A percentile compares a stretch with the other conserved stretches of the same genome.
phyloP scores from a whole-genome alignment of 768 basidiomycete species.

The Tricholoma saponaceum region DNA sequence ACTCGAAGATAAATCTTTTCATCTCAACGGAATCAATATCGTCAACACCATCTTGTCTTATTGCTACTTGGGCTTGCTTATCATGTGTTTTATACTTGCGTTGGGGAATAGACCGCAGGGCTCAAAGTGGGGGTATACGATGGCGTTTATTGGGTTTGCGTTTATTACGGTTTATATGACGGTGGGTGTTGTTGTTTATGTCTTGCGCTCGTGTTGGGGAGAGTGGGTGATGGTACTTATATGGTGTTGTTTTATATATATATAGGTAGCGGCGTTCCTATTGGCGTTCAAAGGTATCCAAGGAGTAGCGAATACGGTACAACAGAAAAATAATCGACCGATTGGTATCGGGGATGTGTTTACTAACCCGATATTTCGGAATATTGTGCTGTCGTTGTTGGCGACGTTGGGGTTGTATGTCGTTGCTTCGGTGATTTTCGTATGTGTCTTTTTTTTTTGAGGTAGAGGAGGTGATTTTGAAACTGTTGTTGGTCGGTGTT shows the following conservation, averaged over 20 bases:
- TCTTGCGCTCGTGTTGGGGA: too few relatives aligned
- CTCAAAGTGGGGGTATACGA: conserved; percentile 80
- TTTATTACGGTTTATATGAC: conserved; percentile 97
- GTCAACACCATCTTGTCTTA: conserved; percentile 81
- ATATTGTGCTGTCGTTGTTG: conserved; percentile 79
- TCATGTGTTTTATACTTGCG: conserved; percentile 84
- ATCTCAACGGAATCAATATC: conserved; percentile 59
- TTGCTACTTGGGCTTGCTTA: conserved; percentile 81
- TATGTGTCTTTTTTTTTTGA: conserved; percentile 35
- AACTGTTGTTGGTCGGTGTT: too few relatives aligned
- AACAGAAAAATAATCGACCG: conserved; percentile 30
- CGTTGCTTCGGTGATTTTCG: conserved; percentile 77
- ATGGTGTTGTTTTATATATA: background rate
- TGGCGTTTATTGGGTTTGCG: conserved; percentile 83
- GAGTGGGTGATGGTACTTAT: too few relatives aligned
- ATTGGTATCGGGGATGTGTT: conserved; percentile 62
- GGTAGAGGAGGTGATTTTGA: background rate
- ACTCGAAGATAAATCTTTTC: conserved; percentile 60
- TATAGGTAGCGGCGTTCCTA: conserved; percentile 70
- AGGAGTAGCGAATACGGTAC: conserved; percentile 38
- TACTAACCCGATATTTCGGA: conserved; percentile 74
- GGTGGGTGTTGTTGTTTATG: conserved; percentile 31
- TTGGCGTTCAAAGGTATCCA: conserved; percentile 81
- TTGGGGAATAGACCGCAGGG: conserved; percentile 93
- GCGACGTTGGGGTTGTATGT: conserved; percentile 92